Percentiles rank a stretch among this genome's conserved stretches.
These are phyloP conservation scores for Achaetomium macrosporum DNA, from an alignment of 2,329 filamentous ascomycete species.

Conservation along the genomic window DNA sequence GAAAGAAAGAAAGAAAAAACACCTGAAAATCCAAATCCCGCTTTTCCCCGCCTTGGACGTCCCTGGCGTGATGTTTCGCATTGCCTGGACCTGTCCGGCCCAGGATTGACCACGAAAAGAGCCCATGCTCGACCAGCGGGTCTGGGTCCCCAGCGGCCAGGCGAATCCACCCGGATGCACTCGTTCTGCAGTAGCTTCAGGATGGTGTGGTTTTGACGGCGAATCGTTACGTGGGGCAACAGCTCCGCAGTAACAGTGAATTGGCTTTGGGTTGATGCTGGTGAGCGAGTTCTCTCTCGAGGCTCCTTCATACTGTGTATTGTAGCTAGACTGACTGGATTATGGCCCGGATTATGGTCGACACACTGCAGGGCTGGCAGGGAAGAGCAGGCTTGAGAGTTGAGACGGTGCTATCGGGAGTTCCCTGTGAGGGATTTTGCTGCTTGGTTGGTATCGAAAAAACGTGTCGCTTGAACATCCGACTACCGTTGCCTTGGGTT, in stretches of 20 bases:
- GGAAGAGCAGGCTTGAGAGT: no score
- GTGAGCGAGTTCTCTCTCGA: no score
- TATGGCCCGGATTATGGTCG: no score
- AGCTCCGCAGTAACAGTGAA: background rate
- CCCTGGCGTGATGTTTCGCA: background rate
- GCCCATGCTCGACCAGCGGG: no score
- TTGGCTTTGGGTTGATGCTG: no score
- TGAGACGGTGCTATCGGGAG: no score
- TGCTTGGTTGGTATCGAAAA: background rate
- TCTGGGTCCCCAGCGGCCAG: background rate
- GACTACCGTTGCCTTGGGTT: background rate
- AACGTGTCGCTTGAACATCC: background rate
- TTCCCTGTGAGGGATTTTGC: conserved; percentile 2
- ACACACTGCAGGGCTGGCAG: no score
- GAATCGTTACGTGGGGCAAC: background rate
- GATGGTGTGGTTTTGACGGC: background rate
- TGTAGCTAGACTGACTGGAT: no score
- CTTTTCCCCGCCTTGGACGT: background rate
- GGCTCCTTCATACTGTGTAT: no score
- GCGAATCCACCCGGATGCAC: background rate
- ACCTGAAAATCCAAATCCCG: background rate
- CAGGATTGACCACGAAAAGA: background rate
- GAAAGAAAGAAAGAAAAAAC: background rate
- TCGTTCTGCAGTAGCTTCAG: background rate
- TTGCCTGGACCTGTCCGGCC: no score